Percentiles rank a stretch among this genome's conserved stretches.
Evolutionary conservation across 805 yeast genomes (phyloP).

Genomic region (Schizosaccharomyces lindneri): DNA sequence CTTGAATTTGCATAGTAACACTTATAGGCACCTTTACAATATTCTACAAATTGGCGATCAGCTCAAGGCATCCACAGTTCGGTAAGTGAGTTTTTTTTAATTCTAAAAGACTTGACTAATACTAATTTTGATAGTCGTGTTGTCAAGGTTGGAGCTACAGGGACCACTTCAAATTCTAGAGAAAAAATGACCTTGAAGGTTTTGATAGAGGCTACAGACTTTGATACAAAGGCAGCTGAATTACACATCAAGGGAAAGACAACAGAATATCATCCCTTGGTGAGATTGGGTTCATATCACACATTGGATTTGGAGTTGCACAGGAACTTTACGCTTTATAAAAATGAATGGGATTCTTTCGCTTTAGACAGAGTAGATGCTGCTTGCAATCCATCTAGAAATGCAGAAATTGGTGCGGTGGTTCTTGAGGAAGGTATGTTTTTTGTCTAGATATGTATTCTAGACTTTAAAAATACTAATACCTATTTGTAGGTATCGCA

Average conservation of each 20-base stretch:
- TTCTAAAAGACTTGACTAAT: neutral
- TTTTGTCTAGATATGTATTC: neutral
- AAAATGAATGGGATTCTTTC: constrained; percentile 58
- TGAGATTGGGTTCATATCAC: constrained; percentile 67
- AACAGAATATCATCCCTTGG: constrained; percentile 38
- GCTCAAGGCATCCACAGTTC: constrained; percentile 38
- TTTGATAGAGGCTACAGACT: constrained; percentile 44
- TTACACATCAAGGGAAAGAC: constrained; percentile 65
- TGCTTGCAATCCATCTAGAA: constrained; percentile 47
- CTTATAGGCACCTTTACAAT: constrained; percentile 34
- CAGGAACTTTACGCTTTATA: constrained; percentile 40
- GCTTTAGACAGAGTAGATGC: constrained; percentile 38
- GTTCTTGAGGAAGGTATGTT: constrained; percentile 54
- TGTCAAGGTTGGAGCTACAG: constrained; percentile 10
- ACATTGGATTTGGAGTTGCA: constrained; percentile 59
- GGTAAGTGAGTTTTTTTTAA: constrained; percentile 21
- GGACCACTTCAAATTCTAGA: constrained; percentile 19
- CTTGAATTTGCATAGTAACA: neutral
- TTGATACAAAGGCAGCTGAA: constrained; percentile 48
- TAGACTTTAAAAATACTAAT: neutral
- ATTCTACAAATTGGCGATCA: constrained; percentile 54
- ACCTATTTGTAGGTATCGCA: constrained; percentile 29
- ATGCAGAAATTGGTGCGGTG: constrained; percentile 83
- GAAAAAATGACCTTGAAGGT: constrained; percentile 38
- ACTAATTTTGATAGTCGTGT: constrained; percentile 4